A percentile compares a stretch with the other conserved stretches of the same genome.
Evolutionary conservation across 2,329 filamentous ascomycete genomes (phyloP).

Genomic region (Fusarium tjaetaba): DNA sequence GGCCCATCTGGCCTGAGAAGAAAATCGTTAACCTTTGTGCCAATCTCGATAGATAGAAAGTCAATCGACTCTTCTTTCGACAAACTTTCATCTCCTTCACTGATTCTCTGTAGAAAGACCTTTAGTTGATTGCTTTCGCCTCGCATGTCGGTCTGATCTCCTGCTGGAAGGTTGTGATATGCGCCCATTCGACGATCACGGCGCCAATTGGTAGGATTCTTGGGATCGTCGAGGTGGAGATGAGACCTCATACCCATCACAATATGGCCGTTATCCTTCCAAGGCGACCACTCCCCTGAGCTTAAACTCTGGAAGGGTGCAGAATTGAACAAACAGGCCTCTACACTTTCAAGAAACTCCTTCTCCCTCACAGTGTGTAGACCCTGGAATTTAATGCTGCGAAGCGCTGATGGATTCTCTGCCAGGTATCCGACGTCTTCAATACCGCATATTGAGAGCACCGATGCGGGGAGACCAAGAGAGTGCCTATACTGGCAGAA

Average conservation of each 20-base stretch:
- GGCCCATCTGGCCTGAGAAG: slow-evolving; percentile 6
- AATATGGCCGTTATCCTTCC: background rate
- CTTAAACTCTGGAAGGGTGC: background rate
- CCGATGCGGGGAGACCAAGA: slow-evolving; percentile 12
- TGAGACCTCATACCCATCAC: slow-evolving; percentile 3
- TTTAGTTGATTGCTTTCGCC: background rate
- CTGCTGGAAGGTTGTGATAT: slow-evolving; percentile 7
- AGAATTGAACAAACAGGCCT: background rate
- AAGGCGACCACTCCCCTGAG: background rate
- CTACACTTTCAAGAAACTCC: slow-evolving; percentile 11
- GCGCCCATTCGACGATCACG: slow-evolving; percentile 17
- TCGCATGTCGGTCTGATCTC: background rate
- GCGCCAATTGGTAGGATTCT: slow-evolving; percentile 11
- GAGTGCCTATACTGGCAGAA: slow-evolving; percentile 16
- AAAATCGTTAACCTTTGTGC: slow-evolving; percentile 9
- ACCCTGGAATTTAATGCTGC: background rate
- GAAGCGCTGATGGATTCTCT: background rate
- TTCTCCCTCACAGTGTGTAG: background rate
- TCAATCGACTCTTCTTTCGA: background rate
- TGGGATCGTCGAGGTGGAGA: slow-evolving; percentile 4
- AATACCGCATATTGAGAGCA: slow-evolving; percentile 9
- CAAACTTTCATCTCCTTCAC: background rate
- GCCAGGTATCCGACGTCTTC: slow-evolving; percentile 21
- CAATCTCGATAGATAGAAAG: slow-evolving; percentile 11
- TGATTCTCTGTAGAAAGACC: background rate